These are phyloP conservation scores for Cyberlindnera americana DNA, from an alignment of 805 yeast species.

Conservation along the genomic window DNA sequence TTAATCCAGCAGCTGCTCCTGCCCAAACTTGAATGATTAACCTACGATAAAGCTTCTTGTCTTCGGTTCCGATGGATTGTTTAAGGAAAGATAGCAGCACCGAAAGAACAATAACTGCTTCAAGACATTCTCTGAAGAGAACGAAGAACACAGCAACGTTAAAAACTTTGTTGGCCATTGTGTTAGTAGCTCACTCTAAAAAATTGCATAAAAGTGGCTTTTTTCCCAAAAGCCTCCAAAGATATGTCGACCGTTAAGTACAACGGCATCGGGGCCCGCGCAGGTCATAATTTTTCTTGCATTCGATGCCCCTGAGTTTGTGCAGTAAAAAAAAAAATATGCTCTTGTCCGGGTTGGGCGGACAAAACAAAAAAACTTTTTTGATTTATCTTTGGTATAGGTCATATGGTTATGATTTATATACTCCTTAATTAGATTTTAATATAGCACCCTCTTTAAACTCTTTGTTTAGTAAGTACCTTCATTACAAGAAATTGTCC, in stretches of 20 bases:
- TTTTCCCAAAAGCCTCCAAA: not conserved
- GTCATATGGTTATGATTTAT: too few relatives aligned
- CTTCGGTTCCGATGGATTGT: constrained; percentile 69
- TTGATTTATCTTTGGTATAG: too few relatives aligned
- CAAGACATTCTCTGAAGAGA: constrained; percentile 90
- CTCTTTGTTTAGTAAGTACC: not conserved
- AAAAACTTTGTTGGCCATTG: constrained; percentile 20
- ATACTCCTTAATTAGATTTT: too few relatives aligned
- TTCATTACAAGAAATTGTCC: too few relatives aligned
- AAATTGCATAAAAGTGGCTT: not conserved
- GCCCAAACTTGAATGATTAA: constrained; percentile 81
- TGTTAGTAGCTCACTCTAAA: not conserved
- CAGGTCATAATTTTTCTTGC: not conserved
- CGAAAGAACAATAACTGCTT: constrained; percentile 88
- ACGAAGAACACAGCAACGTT: constrained; percentile 70
- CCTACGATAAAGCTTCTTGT: constrained; percentile 51
- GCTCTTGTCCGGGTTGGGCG: not conserved
- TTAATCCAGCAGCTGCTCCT: constrained; percentile 71
- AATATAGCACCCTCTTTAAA: too few relatives aligned
- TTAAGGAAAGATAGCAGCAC: constrained; percentile 88
- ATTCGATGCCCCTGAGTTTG: not conserved
- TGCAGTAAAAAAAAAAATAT: not conserved
- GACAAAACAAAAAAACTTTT: too few relatives aligned
- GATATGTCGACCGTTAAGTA: constrained; percentile 2
- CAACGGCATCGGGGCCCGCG: not conserved